Conservation (phyloP, 306 rosid species). For the Vigna unguiculata region DNA sequence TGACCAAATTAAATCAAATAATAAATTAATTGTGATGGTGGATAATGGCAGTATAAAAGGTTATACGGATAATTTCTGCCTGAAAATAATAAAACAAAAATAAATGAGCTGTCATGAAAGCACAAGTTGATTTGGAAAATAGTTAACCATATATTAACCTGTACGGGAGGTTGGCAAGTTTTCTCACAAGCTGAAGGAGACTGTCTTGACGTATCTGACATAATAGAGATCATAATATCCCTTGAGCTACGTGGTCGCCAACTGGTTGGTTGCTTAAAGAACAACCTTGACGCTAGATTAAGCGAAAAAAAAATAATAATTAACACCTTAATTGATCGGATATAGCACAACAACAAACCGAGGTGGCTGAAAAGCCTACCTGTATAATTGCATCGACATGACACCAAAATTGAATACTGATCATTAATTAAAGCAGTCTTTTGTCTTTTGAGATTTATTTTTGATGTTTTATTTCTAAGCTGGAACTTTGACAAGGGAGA, state of each 20-base stretch:
- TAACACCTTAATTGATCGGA: conserved; percentile 38
- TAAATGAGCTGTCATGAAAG: conserved; percentile 12
- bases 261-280: conserved; percentile 86
- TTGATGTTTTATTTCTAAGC: conserved; percentile 58
- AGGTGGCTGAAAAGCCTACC: conserved; percentile 52
- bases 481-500: conserved; percentile 56
- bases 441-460: conserved; percentile 56
- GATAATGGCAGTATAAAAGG: conserved; percentile 1
- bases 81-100: conserved; percentile 34
- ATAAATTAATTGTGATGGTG: conserved; percentile 35
- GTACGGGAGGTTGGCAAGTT: conserved; percentile 72
- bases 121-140: conserved; percentile 8
- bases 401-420: conserved; percentile 88
- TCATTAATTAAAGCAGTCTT: conserved; percentile 58
- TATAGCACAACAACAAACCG: conserved; percentile 27
- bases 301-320: conserved; percentile 28
- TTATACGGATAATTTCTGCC: conserved; percentile 15
- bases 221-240: conserved; percentile 88
- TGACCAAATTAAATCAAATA: conserved; percentile 57
- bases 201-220: conserved; percentile 70
- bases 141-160: conserved; percentile 59
- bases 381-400: conserved; percentile 91
- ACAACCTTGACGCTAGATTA: conserved; percentile 75
- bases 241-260: conserved; percentile 82
- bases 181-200: conserved; percentile 57